These are phyloP conservation scores for Bretschneidera sinensis DNA, from an alignment of 345 rosid species.

Conservation along the genomic window DNA sequence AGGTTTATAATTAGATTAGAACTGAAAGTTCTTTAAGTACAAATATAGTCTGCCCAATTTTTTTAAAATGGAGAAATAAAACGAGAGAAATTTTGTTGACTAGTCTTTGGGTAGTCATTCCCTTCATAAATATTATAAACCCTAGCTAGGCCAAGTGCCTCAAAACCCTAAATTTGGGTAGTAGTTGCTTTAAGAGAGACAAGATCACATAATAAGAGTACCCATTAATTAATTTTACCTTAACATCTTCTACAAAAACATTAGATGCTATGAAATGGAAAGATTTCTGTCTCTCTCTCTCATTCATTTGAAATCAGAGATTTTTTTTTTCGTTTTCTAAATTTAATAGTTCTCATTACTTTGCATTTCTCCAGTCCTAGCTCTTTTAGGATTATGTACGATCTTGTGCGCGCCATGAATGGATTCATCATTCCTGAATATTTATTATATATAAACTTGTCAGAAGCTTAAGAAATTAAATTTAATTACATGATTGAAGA, in stretches of 20 bases:
- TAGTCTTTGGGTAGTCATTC: background rate
- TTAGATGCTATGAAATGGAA: constrained; percentile 17
- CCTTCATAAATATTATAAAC: constrained; percentile 26
- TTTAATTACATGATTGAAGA: no score
- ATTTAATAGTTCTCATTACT: constrained; percentile 4
- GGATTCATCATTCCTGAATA: constrained; percentile 6
- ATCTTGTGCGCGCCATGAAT: constrained; percentile 29
- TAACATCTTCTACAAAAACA: constrained; percentile 13
- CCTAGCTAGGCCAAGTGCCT: constrained; percentile 23
- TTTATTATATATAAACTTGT: constrained; percentile 1
- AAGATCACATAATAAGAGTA: constrained; percentile 12
- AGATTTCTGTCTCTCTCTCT: constrained; percentile 11
- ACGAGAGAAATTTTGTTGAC: constrained; percentile 2
- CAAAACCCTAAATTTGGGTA: constrained; percentile 44
- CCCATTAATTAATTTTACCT: constrained; percentile 23
- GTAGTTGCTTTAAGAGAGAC: constrained; percentile 12
- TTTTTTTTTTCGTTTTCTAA: constrained; percentile 2
- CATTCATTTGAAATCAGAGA: background rate
- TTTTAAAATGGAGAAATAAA: background rate
- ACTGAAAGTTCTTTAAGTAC: background rate
- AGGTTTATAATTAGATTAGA: background rate
- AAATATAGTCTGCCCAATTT: background rate
- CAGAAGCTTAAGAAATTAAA: background rate
- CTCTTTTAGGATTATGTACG: constrained; percentile 26
- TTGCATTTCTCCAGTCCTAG: background rate